Evolutionary conservation across 805 yeast species (phyloP).

Genomic region (Pichia exigua): DNA sequence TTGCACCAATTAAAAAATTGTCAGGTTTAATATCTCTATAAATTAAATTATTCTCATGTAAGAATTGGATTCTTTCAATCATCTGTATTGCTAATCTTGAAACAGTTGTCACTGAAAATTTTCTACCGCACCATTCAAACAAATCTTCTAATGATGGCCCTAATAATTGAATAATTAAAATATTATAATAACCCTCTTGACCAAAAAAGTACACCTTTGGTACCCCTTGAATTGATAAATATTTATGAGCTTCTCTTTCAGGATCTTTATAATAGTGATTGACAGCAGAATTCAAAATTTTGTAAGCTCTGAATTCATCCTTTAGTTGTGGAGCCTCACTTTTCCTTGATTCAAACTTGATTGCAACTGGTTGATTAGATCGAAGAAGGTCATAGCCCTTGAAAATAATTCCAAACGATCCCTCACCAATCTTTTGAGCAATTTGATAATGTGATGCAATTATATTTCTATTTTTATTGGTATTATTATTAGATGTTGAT

Average conservation of each 20-base stretch:
- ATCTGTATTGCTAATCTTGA: slow-evolving; percentile 71
- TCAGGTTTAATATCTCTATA: slow-evolving; percentile 82
- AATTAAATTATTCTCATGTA: slow-evolving; percentile 69
- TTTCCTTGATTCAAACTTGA: slow-evolving; percentile 69
- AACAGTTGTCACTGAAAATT: slow-evolving; percentile 63
- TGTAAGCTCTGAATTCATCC: slow-evolving; percentile 75
- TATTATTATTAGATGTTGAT: background rate
- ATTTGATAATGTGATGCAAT: slow-evolving; percentile 63
- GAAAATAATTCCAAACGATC: slow-evolving; percentile 78
- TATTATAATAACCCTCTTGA: slow-evolving; percentile 77
- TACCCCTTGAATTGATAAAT: slow-evolving; percentile 43
- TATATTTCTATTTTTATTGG: slow-evolving; percentile 20
- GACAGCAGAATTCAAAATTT: slow-evolving; percentile 53
- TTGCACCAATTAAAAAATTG: slow-evolving; percentile 69
- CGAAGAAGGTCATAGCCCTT: slow-evolving; percentile 71
- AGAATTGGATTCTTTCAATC: slow-evolving; percentile 63
- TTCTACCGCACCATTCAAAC: slow-evolving; percentile 83
- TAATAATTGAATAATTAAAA: slow-evolving; percentile 64
- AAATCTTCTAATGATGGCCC: slow-evolving; percentile 83
- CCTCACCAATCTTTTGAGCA: slow-evolving; percentile 82
- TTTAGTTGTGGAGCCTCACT: slow-evolving; percentile 79
- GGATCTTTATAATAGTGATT: slow-evolving; percentile 24
- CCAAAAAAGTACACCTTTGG: slow-evolving; percentile 84
- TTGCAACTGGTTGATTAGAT: slow-evolving; percentile 56
- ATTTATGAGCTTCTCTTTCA: slow-evolving; percentile 16